Base-by-base conservation (phyloP, 768 basidiomycete species). In the Macrolepiota albuminosa region DNA sequence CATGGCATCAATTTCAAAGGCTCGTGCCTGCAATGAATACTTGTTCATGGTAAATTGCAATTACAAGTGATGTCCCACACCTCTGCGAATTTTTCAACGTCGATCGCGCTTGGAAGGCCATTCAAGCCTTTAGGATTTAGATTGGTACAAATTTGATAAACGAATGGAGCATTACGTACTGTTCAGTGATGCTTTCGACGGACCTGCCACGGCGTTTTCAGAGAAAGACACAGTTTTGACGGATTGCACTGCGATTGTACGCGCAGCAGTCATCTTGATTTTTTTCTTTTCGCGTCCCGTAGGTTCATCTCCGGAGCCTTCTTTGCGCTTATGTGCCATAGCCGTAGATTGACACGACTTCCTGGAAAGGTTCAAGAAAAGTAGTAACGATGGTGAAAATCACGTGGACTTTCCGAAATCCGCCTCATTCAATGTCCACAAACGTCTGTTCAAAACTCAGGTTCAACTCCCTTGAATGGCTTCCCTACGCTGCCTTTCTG, bases 1-100 rank as follows among this genome's bases (percentile, higher is more conserved):
- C 88, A 99, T 95, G 0, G 95, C 89, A 50, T 84, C 77, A 60
- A 98, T 94, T 74, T 99, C 96, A 68, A 93, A 93, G 7, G 86
- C 82, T 60, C 95, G 82, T 16, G 92, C 84, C 93, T 97, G 59
- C n/a, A 42, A 21, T 33, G 16, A 29, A 36, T 58, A 2, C 36
- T 34, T n/a, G 46, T 33, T 62, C 26, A 54, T 57, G 5, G 24
- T 43, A 9, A 18, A 33, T 50, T 26, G 29, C 29, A 39, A 36
- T 29, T n/a, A n/a, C 52, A 16, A 2, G 57, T 45, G 11, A 34
- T 33, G 37, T 4, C 16, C 56, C 75, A 26, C 51, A 91, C 94
- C 78, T 95, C 87, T 18, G 88, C 83, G 70, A 98, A 96, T 68
- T 83, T 87, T 69, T 96, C 95, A 26, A 96, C 88, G 66, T 95